Base-by-base conservation (phyloP, 2,329 filamentous ascomycete genomes). In the Hypomyces rosellus region DNA sequence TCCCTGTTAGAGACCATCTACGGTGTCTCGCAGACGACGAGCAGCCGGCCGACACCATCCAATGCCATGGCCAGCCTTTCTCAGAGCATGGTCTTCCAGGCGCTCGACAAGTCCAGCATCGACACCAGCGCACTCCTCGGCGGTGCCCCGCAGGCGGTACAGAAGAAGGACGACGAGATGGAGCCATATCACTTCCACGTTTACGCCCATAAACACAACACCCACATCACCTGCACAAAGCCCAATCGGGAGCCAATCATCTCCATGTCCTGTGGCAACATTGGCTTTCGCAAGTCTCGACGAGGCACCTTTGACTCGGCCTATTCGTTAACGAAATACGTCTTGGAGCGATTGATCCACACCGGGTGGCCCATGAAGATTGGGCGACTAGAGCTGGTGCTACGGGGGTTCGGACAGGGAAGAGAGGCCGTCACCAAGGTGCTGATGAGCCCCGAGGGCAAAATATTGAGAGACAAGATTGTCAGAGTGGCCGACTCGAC, bases 341-440 rank as follows among this genome's bases (percentile, higher is more conserved):
- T 92, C 22, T 81, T 97, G 65, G 85, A 85, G 66, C 82, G 86
- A 66, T 86, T 99, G 57, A 84, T 91, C 65, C 89, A 96, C 69
- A 82, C 81, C 61, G 88, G 88, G 39, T 82, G 88, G 74, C 74
- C 89, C 62, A 74, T 82, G 57, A 82, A 88, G 60, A 95, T 97
- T 50, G 74, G 82, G 56, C 76, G 80, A 49, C 66, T 99, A 55
- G 90, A 96, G 70, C 75, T 99, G 46, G 76, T 91, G 4, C 74
- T 95, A 57, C 80, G 89, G 62, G 92, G 91, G 1, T 99, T 93
- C 65, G 93, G 92, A 1, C 74, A 78, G 9, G 93, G 93, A 1
- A 79, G 95, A 59, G 91, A 97, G 62, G 93, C 93, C 1, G 86
- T 90, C 48, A 84, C 84, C 49, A 99, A 97, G 77, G 88, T 91